phyloP scores from a whole-genome alignment of 192 early-diverging fungal genomes.

The Gigaspora rosea region DNA sequence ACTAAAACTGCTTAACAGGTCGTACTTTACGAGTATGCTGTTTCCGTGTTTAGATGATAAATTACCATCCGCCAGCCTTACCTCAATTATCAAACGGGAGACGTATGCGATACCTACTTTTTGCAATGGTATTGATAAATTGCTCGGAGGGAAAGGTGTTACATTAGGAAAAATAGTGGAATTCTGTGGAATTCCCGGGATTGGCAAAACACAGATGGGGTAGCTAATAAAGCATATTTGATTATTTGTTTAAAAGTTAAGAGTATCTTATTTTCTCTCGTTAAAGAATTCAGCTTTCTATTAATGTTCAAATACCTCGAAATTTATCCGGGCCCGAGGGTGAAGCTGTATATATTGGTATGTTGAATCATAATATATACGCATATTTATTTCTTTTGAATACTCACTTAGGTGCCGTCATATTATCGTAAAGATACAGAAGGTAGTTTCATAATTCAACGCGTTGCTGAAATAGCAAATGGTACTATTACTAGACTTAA shows the following conservation, averaged over 20 bases:
- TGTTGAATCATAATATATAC: too few species aligned
- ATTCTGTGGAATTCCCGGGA: conserved; percentile 49
- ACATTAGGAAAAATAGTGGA: conserved; percentile 48
- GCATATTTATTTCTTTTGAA: background rate
- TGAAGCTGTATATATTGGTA: conserved; percentile 32
- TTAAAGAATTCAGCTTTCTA: conserved; percentile 24
- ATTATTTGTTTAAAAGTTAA: background rate
- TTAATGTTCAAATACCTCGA: conserved; percentile 34
- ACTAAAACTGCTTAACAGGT: too few species aligned
- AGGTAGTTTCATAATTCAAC: conserved; percentile 29
- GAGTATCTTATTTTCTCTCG: background rate
- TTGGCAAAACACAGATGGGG: conserved; percentile 60
- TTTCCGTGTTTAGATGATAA: conserved; percentile 22
- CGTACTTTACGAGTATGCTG: background rate
- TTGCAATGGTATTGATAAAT: conserved; percentile 40
- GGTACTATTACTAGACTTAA: background rate
- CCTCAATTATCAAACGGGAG: conserved; percentile 39
- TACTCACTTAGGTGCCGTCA: background rate
- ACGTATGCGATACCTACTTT: conserved; percentile 38
- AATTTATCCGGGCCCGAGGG: conserved; percentile 22
- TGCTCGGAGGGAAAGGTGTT: conserved; percentile 47
- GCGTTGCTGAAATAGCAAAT: conserved; percentile 23
- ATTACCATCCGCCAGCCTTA: conserved; percentile 39
- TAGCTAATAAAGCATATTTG: conserved; percentile 7
- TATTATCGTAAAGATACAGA: conserved; percentile 18